Conservation (phyloP, 2,329 filamentous ascomycete species). For the Didymella keratinophila region DNA sequence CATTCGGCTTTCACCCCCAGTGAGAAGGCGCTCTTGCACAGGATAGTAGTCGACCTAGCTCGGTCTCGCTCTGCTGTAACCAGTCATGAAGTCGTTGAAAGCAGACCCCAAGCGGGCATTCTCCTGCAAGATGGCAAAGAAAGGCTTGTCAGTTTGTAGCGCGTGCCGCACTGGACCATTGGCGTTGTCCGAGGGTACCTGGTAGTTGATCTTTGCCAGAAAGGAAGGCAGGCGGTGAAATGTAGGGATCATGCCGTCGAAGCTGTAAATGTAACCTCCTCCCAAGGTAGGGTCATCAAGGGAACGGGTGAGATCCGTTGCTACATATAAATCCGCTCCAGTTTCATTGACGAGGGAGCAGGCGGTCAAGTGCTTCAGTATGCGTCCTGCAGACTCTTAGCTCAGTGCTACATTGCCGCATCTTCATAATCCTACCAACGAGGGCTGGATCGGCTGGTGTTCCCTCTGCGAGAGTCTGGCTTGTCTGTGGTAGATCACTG, state of each 20-base stretch:
- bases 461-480: not conserved
- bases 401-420: too few relatives aligned
- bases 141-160: constrained; percentile 2
- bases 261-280: constrained; percentile 3
- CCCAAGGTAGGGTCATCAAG: not conserved
- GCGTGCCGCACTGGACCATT: constrained; percentile 1
- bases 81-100: constrained; percentile 9
- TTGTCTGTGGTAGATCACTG: not conserved
- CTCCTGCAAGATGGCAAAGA: constrained; percentile 3
- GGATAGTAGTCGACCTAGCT: constrained; percentile 3
- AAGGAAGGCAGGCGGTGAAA: constrained; percentile 3
- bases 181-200: not conserved
- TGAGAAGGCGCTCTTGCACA: constrained; percentile 1
- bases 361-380: constrained; percentile 3
- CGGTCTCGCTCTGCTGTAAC: constrained; percentile 1
- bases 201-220: not conserved
- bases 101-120: not conserved
- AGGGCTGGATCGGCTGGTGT: constrained; percentile 1
- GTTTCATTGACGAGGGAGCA: not conserved
- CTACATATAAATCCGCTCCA: not conserved
- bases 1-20: too few relatives aligned
- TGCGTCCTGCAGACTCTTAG: not conserved
- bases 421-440: not conserved
- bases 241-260: constrained; percentile 9
- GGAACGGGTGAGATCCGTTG: not conserved